These are phyloP conservation scores for Neurospora hispaniola DNA, from an alignment of 495 filamentous ascomycete species.

Conservation along the genomic window DNA sequence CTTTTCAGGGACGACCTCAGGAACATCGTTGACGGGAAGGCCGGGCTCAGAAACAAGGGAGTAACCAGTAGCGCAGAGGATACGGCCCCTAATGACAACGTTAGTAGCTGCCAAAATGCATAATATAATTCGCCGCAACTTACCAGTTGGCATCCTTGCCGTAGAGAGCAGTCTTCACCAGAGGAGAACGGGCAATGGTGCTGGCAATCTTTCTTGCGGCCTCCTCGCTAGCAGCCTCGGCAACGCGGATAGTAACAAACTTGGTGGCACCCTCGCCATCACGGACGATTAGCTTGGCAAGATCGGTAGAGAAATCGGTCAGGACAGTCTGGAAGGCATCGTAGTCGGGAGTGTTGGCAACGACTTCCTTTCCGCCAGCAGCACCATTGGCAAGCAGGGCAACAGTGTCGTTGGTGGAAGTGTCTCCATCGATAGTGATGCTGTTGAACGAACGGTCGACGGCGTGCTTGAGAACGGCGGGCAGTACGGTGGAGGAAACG, in stretches of 20 bases:
- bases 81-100: conserved; percentile 51
- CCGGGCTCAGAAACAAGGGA: conserved; percentile 58
- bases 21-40: conserved; percentile 40
- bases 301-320: conserved; percentile 65
- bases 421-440: conserved; percentile 94
- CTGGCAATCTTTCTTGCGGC: conserved; percentile 63
- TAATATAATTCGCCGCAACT: background rate
- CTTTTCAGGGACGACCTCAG: conserved; percentile 63
- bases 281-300: conserved; percentile 86
- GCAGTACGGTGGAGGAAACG: conserved; percentile 57
- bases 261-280: conserved; percentile 98
- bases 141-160: conserved; percentile 94
- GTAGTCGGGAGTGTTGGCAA: conserved; percentile 50
- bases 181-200: conserved; percentile 83
- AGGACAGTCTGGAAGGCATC: conserved; percentile 55
- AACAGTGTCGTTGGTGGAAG: conserved; percentile 93
- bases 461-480: conserved; percentile 59
- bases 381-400: conserved; percentile 91
- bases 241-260: conserved; percentile 88
- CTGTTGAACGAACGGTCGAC: conserved; percentile 87
- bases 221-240: conserved; percentile 54
- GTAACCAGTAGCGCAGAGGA: conserved; percentile 90
- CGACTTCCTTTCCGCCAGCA: conserved; percentile 61
- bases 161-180: conserved; percentile 96
- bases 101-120: background rate